Conservation (phyloP, 1,284 basidiomycete genomes). For the Sparassis latifolia region DNA sequence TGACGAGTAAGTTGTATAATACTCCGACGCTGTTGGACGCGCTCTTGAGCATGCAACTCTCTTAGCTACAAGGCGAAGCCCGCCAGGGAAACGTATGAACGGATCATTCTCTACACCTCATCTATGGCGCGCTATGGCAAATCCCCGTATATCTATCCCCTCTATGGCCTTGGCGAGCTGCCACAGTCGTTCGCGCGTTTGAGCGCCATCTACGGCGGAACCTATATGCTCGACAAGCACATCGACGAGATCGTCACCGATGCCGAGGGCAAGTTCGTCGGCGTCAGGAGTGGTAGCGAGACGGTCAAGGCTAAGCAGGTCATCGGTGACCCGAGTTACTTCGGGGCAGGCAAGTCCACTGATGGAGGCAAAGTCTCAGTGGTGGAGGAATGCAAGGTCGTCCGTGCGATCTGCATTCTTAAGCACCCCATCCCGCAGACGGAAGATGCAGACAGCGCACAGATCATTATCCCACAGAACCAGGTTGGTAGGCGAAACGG, state of each 20-base stretch:
- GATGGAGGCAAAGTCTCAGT: conserved; percentile 82
- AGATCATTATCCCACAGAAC: conserved; percentile 99
- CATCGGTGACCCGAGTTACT: conserved; percentile 98
- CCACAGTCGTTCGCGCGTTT: conserved; percentile 98
- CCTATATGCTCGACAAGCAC: conserved; percentile 98
- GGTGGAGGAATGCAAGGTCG: conserved; percentile 90
- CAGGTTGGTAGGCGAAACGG: conserved; percentile 94
- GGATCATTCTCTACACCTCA: conserved; percentile 95
- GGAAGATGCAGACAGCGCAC: conserved; percentile 90
- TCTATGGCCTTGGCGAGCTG: conserved; percentile 98
- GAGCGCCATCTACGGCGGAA: conserved; percentile 98
- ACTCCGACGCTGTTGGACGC: background rate
- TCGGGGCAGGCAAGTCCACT: conserved; percentile 61
- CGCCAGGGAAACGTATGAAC: conserved; percentile 88
- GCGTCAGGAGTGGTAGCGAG: conserved; percentile 87
- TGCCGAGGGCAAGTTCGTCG: conserved; percentile 84
- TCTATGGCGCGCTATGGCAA: conserved; percentile 99
- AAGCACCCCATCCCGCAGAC: conserved; percentile 99
- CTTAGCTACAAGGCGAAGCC: conserved; percentile 87
- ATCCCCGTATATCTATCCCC: conserved; percentile 99
- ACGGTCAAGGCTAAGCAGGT: conserved; percentile 97
- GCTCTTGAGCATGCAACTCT: background rate
- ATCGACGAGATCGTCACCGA: conserved; percentile 91
- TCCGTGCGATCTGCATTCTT: conserved; percentile 96
- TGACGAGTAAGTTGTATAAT: conserved; percentile 70